phyloP scores from a whole-genome alignment of 2,329 filamentous ascomycete species.

The Hypomyces rosellus region DNA sequence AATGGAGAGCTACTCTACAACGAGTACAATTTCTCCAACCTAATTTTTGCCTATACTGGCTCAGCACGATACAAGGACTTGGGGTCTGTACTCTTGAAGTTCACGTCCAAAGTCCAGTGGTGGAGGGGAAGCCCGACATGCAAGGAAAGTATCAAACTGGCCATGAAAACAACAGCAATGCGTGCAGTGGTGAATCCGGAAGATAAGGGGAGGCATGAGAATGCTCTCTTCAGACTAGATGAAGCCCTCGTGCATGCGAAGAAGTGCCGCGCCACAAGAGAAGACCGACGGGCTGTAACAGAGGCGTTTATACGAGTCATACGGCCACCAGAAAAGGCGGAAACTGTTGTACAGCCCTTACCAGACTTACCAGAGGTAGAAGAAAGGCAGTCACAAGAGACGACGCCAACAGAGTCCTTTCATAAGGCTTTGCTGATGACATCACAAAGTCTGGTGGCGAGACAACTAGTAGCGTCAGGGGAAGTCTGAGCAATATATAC shows the following conservation, averaged over 20 bases:
- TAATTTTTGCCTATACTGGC: slow-evolving; percentile 29
- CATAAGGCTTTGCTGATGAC: too few relatives aligned
- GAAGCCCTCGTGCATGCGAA: slow-evolving; percentile 20
- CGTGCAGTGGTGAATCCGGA: slow-evolving; percentile 15
- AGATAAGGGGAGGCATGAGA: slow-evolving; percentile 16
- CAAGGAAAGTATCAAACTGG: slow-evolving; percentile 32
- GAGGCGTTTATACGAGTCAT: slow-evolving; percentile 18
- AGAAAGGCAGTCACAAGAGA: too few relatives aligned
- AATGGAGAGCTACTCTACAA: slow-evolving; percentile 30
- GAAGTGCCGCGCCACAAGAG: slow-evolving; percentile 15
- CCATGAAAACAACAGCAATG: slow-evolving; percentile 28
- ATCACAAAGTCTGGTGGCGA: too few relatives aligned
- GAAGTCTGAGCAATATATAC: too few relatives aligned
- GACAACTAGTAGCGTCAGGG: too few relatives aligned
- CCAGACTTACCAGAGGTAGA: too few relatives aligned
- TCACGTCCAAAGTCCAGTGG: slow-evolving; percentile 25
- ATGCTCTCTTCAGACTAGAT: slow-evolving; percentile 19
- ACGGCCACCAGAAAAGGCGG: neutral
- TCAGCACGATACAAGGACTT: slow-evolving; percentile 26
- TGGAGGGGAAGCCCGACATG: slow-evolving; percentile 33
- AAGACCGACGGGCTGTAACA: slow-evolving; percentile 14
- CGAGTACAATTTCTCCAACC: slow-evolving; percentile 32
- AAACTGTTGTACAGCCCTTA: too few relatives aligned
- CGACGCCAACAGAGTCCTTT: too few relatives aligned
- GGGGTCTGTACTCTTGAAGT: slow-evolving; percentile 23